These are phyloP conservation scores for Kernera saxatilis DNA, from an alignment of 345 rosid species.

Conservation along the genomic window DNA sequence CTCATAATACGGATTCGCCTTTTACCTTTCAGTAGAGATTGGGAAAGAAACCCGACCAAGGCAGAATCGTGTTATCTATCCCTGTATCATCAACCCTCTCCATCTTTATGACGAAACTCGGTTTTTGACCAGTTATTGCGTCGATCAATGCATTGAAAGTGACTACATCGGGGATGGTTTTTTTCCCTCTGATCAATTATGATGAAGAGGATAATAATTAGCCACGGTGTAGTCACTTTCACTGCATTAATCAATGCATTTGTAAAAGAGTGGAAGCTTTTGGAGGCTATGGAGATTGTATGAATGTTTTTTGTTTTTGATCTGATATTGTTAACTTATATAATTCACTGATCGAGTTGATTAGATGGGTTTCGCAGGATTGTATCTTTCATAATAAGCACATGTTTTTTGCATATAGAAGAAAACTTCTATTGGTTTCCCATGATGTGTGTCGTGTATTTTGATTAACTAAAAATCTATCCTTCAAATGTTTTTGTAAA, in stretches of 20 bases:
- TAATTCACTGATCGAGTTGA: background rate
- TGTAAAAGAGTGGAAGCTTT: background rate
- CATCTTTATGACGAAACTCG: background rate
- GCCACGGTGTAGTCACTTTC: background rate
- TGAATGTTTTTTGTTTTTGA: background rate
- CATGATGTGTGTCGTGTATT: too few relatives aligned
- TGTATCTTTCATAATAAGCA: too few relatives aligned
- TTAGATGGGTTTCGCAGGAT: too few relatives aligned
- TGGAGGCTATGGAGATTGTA: background rate
- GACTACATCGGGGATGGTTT: background rate
- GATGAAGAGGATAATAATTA: background rate
- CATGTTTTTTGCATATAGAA: too few relatives aligned
- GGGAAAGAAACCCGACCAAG: too few relatives aligned
- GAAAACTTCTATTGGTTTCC: too few relatives aligned
- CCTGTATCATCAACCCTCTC: background rate
- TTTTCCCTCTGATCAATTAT: background rate
- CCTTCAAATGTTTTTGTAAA: too few relatives aligned
- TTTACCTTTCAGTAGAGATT: too few relatives aligned
- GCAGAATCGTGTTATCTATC: too few relatives aligned
- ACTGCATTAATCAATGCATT: conserved; percentile 5
- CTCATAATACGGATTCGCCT: too few relatives aligned
- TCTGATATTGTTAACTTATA: background rate
- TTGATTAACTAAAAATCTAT: too few relatives aligned
- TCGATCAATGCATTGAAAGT: conserved; percentile 27
- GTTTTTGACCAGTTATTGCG: background rate